Evolutionary conservation across 352 stramenopile genomes (phyloP).

Genomic region (Plasmopara halstedii): DNA sequence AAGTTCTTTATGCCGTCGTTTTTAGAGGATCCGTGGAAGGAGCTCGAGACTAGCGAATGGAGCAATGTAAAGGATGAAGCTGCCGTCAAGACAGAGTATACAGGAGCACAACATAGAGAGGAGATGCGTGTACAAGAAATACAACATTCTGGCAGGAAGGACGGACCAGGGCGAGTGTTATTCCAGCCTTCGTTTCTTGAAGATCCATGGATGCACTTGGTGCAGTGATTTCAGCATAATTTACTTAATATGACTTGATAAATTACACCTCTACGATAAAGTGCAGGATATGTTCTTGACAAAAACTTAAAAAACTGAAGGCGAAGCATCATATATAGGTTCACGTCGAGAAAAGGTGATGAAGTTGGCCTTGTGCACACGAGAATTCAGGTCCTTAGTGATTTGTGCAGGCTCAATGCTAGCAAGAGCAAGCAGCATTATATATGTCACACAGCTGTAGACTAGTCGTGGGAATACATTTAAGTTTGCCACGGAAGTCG

Average conservation of each 20-base stretch:
- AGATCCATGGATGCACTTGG: constrained; percentile 35
- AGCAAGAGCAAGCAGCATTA: constrained; percentile 29
- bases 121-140: constrained; percentile 15
- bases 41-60: constrained; percentile 14
- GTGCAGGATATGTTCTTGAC: constrained; percentile 1
- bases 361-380: constrained; percentile 33
- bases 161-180: constrained; percentile 39
- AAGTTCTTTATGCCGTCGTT: constrained; percentile 64
- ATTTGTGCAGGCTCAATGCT: constrained; percentile 33
- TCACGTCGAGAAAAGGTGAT: constrained; percentile 31
- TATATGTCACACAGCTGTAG: constrained; percentile 39
- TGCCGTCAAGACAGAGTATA: background rate
- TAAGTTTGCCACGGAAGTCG: constrained; percentile 24
- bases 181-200: constrained; percentile 67
- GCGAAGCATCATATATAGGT: constrained; percentile 16
- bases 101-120: constrained; percentile 4
- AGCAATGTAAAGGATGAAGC: background rate
- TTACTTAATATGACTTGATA: too few relatives aligned
- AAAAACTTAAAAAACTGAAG: constrained; percentile 12
- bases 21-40: constrained; percentile 56
- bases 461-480: constrained; percentile 31
- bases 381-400: constrained; percentile 30
- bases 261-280: too few relatives aligned
- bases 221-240: background rate
- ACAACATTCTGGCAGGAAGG: background rate